Conservation (phyloP, 2,329 filamentous ascomycete species). For the Pseudogymnoascus verrucosus region DNA sequence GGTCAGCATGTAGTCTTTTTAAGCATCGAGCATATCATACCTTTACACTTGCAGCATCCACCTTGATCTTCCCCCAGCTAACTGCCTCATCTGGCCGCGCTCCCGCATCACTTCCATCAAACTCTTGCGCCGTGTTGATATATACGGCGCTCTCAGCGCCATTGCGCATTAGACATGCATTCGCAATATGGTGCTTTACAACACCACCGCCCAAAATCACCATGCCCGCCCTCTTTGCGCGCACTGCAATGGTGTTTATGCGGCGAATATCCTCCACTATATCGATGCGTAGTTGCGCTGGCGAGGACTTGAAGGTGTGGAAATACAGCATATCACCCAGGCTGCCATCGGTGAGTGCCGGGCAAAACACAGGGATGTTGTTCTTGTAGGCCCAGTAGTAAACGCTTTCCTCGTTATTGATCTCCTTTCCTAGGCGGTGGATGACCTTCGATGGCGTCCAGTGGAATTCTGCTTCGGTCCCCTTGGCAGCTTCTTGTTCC, state of each 20-base stretch:
- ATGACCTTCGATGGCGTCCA: conserved; percentile 97
- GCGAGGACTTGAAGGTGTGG: conserved; percentile 87
- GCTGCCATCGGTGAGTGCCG: conserved; percentile 88
- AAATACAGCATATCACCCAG: conserved; percentile 98
- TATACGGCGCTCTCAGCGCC: conserved; percentile 95
- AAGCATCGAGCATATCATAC: conserved; percentile 36
- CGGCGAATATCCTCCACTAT: conserved; percentile 88
- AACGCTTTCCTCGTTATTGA: conserved; percentile 84
- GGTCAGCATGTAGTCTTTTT: background rate
- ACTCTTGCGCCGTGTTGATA: conserved; percentile 95
- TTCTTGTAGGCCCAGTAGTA: conserved; percentile 99
- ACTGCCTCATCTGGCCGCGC: conserved; percentile 93
- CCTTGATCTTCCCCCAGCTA: conserved; percentile 97
- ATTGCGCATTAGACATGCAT: conserved; percentile 95
- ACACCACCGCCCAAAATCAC: conserved; percentile 90
- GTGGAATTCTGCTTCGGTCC: conserved; percentile 60
- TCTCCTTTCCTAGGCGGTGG: conserved; percentile 81
- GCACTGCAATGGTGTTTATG: conserved; percentile 86
- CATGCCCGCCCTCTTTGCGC: conserved; percentile 85
- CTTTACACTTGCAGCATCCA: conserved; percentile 82
- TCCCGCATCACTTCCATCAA: conserved; percentile 93
- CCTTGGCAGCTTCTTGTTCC: conserved; percentile 78
- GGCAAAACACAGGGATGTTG: conserved; percentile 93
- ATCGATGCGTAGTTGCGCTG: conserved; percentile 73
- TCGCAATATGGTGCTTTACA: conserved; percentile 98